Conservation (phyloP, 2,329 filamentous ascomycete genomes). For the Lecanosticta acicola region DNA sequence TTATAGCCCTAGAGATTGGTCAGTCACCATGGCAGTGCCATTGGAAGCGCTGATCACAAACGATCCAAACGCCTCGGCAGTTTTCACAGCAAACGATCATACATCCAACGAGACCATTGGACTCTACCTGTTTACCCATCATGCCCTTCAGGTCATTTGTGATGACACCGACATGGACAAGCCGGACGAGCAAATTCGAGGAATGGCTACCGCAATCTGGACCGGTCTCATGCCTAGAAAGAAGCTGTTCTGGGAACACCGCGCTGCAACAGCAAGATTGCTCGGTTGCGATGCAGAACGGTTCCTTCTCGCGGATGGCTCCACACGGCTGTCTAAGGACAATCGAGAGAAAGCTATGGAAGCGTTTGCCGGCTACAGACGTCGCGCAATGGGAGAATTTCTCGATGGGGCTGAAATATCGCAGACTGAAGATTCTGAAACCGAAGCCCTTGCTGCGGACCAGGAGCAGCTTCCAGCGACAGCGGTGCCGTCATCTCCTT, state of each 20-base stretch:
- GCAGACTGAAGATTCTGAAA: neutral
- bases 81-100: neutral
- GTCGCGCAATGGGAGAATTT: neutral
- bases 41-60: slow-evolving; percentile 3
- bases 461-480: neutral
- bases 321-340: slow-evolving; percentile 1
- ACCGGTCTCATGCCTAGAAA: neutral
- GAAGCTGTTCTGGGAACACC: neutral
- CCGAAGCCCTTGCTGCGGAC: neutral
- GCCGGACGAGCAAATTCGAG: slow-evolving; percentile 4
- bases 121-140: slow-evolving; percentile 2
- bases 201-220: slow-evolving; percentile 4
- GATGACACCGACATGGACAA: neutral
- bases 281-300: neutral
- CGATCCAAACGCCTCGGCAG: neutral
- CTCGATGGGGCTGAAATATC: too few relatives aligned
- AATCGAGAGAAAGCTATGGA: neutral
- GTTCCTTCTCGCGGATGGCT: slow-evolving; percentile 1
- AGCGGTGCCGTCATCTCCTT: too few relatives aligned
- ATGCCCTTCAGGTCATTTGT: slow-evolving; percentile 2
- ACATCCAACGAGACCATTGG: neutral
- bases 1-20: too few relatives aligned
- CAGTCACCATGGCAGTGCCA: slow-evolving; percentile 1
- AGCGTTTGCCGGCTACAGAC: slow-evolving; percentile 1
- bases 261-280: slow-evolving; percentile 1